Evolutionary conservation across 768 basidiomycete species (phyloP).

Genomic region (Epithele typhae): DNA sequence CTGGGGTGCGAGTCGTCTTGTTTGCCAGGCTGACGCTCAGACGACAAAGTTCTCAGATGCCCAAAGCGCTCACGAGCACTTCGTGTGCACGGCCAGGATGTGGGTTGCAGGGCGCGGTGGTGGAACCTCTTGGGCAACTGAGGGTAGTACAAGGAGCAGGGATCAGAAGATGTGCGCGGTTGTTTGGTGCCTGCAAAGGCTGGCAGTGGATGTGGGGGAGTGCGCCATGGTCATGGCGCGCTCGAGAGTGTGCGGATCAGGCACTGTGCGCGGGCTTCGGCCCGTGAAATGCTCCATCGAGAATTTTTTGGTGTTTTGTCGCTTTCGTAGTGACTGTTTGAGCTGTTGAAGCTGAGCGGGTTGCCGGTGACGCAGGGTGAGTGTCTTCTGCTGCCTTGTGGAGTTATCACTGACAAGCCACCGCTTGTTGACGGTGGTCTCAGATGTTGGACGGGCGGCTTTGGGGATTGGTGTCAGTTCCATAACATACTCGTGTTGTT

Average conservation of each 20-base stretch:
- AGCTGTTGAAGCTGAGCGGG: no score
- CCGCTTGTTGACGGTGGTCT: no score
- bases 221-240: conserved; percentile 10
- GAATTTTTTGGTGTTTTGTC: conserved; percentile 7
- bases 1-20: conserved; percentile 6
- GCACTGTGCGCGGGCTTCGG: conserved; percentile 3
- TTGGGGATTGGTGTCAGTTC: no score
- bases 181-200: conserved; percentile 7
- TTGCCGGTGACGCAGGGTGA: no score
- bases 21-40: conserved; percentile 3
- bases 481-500: no score
- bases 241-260: conserved; percentile 15
- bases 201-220: conserved; percentile 21
- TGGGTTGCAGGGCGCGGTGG: conserved; percentile 4
- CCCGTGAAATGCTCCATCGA: background rate
- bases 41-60: conserved; percentile 18
- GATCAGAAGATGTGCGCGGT: conserved; percentile 15
- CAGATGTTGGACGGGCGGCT: no score
- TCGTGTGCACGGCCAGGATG: conserved; percentile 6
- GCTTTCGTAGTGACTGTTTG: conserved; percentile 9
- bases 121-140: conserved; percentile 13
- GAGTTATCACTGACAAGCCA: no score
- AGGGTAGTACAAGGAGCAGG: conserved; percentile 17
- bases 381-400: no score
- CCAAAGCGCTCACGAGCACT: background rate